Conservation (phyloP, 176 grass and related monocot genomes). For the Raddia guianensis region DNA sequence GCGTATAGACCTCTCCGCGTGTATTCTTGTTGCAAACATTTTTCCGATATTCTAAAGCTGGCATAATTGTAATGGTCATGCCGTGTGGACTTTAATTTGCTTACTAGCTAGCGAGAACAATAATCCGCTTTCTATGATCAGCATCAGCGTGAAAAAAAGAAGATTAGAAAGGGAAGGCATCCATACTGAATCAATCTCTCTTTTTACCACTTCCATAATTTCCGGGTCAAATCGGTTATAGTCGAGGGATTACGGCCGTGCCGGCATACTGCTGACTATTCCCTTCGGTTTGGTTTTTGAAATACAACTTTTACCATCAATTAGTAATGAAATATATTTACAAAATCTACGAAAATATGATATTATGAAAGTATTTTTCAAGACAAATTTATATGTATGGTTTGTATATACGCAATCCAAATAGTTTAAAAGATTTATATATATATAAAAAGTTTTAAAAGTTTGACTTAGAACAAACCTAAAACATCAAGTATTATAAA, state of each 20-base stretch:
- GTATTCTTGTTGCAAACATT: neutral
- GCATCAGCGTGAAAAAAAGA: neutral
- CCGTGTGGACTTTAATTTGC: constrained; percentile 44
- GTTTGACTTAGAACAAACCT: no score
- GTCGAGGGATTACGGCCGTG: neutral
- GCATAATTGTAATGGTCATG: constrained; percentile 32
- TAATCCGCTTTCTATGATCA: constrained; percentile 23
- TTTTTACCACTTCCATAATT: neutral
- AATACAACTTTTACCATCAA: no score
- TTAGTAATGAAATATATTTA: no score
- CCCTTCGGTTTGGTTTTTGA: no score
- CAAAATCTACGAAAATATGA: no score
- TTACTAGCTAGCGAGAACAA: neutral
- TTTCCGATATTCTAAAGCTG: constrained; percentile 39
- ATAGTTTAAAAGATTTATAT: no score
- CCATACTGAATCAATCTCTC: neutral
- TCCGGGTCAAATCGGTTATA: neutral
- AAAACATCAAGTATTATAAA: no score
- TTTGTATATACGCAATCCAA: no score
- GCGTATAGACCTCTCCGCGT: constrained; percentile 6
- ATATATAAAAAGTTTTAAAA: no score
- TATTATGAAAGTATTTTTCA: no score
- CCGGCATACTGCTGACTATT: neutral
- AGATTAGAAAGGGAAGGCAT: neutral
- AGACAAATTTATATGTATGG: no score